Percentiles rank a stretch among this genome's conserved stretches.
These are phyloP conservation scores for Leishmania gerbilli DNA, from an alignment of 208 protist genomes.

Conservation along the genomic window DNA sequence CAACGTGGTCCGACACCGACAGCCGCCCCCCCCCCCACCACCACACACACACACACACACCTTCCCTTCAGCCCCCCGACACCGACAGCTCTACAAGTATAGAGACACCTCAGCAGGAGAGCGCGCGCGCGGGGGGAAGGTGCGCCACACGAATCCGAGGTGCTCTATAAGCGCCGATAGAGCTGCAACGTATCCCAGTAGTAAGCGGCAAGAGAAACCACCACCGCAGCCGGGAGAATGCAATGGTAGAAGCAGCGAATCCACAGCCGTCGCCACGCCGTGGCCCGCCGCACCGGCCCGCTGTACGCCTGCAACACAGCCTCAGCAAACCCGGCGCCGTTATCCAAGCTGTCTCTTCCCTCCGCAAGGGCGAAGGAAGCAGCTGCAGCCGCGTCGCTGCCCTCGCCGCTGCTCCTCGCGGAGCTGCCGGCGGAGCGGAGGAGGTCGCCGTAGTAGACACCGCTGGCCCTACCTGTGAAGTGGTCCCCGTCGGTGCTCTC, in stretches of 20 bases:
- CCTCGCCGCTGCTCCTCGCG: background rate
- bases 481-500: conserved; percentile 22
- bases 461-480: conserved; percentile 53
- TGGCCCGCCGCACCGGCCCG: conserved; percentile 7
- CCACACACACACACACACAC: too few relatives aligned
- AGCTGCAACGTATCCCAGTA: background rate
- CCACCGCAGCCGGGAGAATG: conserved; percentile 1
- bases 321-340: background rate
- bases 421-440: conserved; percentile 24
- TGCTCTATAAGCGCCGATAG: background rate
- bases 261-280: conserved; percentile 16
- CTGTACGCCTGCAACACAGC: background rate
- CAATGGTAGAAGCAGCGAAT: conserved; percentile 23
- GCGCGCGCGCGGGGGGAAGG: too few relatives aligned
- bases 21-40: background rate
- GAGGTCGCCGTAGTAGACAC: conserved; percentile 56
- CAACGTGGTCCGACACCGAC: background rate
- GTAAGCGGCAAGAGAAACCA: background rate
- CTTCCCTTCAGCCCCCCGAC: background rate
- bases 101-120: background rate
- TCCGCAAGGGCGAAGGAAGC: background rate
- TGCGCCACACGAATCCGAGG: background rate
- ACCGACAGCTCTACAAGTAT: background rate
- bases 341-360: background rate
- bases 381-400: background rate